These are phyloP conservation scores for Phytophthora pseudosyringae DNA, from an alignment of 352 stramenopile genomes.

Conservation along the genomic window DNA sequence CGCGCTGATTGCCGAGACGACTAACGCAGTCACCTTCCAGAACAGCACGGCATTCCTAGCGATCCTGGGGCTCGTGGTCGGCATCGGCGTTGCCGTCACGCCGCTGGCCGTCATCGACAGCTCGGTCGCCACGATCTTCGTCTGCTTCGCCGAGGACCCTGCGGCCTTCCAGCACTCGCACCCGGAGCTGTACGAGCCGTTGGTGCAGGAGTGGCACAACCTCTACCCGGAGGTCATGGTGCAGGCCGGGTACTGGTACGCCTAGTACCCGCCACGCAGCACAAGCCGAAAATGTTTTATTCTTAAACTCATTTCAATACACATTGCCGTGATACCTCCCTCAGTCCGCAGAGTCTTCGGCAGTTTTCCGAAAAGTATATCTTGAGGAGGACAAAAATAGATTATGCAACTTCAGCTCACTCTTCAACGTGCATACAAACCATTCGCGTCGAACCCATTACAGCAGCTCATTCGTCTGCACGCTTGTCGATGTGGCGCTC, in stretches of 20 bases:
- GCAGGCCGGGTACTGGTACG: slow-evolving; percentile 85
- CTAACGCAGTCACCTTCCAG: slow-evolving; percentile 59
- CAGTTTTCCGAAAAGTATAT: slow-evolving; percentile 10
- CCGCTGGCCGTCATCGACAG: slow-evolving; percentile 93
- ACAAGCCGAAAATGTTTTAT: background rate
- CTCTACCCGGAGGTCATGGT: slow-evolving; percentile 90
- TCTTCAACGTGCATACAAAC: slow-evolving; percentile 14
- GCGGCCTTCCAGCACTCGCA: slow-evolving; percentile 82
- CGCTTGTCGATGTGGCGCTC: slow-evolving; percentile 18
- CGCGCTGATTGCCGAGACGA: slow-evolving; percentile 56
- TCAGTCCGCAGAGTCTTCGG: background rate
- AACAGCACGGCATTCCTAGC: slow-evolving; percentile 79
- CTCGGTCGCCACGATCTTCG: slow-evolving; percentile 96
- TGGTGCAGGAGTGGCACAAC: slow-evolving; percentile 90
- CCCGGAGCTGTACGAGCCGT: slow-evolving; percentile 80
- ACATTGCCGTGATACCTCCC: background rate
- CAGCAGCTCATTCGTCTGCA: slow-evolving; percentile 3
- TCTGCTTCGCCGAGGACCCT: slow-evolving; percentile 95
- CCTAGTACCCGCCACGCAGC: slow-evolving; percentile 23
- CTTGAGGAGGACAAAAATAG: slow-evolving; percentile 13
- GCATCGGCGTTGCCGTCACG: slow-evolving; percentile 88
- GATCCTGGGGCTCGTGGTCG: slow-evolving; percentile 90
- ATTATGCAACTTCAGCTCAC: slow-evolving; percentile 3
- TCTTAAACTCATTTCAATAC: slow-evolving; percentile 2
- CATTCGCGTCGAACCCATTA: slow-evolving; percentile 1